phyloP scores from a whole-genome alignment of 2,329 filamentous ascomycete species.

The Penicillium sclerotigenum region DNA sequence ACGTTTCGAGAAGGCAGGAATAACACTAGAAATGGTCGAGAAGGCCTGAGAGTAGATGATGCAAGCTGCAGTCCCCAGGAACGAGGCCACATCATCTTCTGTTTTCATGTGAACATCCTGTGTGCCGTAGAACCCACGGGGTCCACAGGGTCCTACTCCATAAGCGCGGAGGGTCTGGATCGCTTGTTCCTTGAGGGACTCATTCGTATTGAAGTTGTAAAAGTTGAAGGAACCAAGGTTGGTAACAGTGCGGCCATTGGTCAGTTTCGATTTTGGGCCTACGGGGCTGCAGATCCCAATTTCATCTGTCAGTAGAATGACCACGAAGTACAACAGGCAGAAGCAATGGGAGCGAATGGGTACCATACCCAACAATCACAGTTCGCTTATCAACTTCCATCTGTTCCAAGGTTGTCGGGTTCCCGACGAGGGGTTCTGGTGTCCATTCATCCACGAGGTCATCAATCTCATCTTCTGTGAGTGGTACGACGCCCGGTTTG shows the following conservation, averaged over 20 bases:
- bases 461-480: slow-evolving; percentile 95
- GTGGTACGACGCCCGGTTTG: slow-evolving; percentile 82
- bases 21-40: slow-evolving; percentile 93
- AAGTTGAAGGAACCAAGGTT: slow-evolving; percentile 97
- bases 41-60: slow-evolving; percentile 97
- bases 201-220: slow-evolving; percentile 94
- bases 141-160: slow-evolving; percentile 92
- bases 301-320: slow-evolving; percentile 12
- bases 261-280: slow-evolving; percentile 83
- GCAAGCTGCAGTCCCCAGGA: slow-evolving; percentile 80
- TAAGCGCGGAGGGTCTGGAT: slow-evolving; percentile 92
- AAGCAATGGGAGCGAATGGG: neutral
- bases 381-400: slow-evolving; percentile 79
- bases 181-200: slow-evolving; percentile 89
- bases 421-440: slow-evolving; percentile 82
- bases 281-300: slow-evolving; percentile 61
- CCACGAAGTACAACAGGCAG: neutral
- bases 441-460: slow-evolving; percentile 96
- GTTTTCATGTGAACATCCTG: slow-evolving; percentile 98
- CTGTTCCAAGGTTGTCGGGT: slow-evolving; percentile 71
- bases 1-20: slow-evolving; percentile 93
- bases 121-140: slow-evolving; percentile 96
- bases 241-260: slow-evolving; percentile 82
- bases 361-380: slow-evolving; percentile 75
- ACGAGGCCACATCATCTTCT: slow-evolving; percentile 87